phyloP scores from a whole-genome alignment of 2,329 filamentous ascomycete genomes.

The Plenodomus lindquistii region DNA sequence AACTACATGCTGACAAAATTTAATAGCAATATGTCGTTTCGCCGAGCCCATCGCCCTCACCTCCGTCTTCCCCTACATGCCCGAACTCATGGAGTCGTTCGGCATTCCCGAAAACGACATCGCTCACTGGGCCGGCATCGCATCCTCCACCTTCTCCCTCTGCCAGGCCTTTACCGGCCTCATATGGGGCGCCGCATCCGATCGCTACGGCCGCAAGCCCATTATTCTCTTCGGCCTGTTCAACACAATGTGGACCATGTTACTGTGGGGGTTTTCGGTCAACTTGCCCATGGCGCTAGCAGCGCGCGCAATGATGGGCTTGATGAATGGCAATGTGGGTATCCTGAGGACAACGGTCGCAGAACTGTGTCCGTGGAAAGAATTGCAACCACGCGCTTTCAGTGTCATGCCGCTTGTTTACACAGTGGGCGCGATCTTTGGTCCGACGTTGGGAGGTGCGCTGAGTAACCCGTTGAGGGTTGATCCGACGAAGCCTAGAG shows the following conservation, averaged over 20 bases:
- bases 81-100: conserved; percentile 57
- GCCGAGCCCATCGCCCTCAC: conserved; percentile 92
- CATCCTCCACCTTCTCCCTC: conserved; percentile 81
- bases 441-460: conserved; percentile 82
- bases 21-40: conserved; percentile 84
- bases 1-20: conserved; percentile 3
- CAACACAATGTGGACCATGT: conserved; percentile 78
- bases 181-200: conserved; percentile 84
- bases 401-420: conserved; percentile 91
- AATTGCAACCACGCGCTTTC: conserved; percentile 86
- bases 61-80: conserved; percentile 90
- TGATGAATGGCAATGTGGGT: conserved; percentile 81
- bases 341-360: conserved; percentile 92
- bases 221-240: conserved; percentile 74
- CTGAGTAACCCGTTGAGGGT: conserved; percentile 80
- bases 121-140: conserved; percentile 77
- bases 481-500: conserved; percentile 68
- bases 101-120: conserved; percentile 46
- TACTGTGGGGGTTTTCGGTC: conserved; percentile 83
- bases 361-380: conserved; percentile 84
- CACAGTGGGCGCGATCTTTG: conserved; percentile 85
- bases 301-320: conserved; percentile 76
- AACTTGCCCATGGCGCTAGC: conserved; percentile 78
- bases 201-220: conserved; percentile 82
- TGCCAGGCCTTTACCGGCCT: conserved; percentile 79